A percentile compares a stretch with the other conserved stretches of the same genome.
Conservation (phyloP, 2,329 filamentous ascomycete species). For the Clonostachys solani region DNA sequence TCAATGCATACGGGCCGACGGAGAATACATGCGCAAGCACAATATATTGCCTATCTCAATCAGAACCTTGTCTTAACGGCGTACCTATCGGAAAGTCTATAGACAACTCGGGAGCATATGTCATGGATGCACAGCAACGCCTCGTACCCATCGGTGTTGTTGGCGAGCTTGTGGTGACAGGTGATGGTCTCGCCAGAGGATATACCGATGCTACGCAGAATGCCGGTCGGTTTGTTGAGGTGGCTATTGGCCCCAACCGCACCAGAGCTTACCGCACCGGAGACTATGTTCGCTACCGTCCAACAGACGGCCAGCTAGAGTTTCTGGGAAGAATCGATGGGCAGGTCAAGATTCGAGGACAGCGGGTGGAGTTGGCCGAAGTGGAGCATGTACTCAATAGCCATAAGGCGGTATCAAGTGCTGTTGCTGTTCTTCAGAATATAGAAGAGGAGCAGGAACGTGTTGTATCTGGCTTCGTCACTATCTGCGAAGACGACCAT, state of each 20-base stretch:
- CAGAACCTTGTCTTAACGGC: conserved; percentile 5
- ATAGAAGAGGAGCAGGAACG: conserved; percentile 2
- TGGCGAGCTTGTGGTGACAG: conserved; percentile 18
- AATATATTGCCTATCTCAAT: conserved; percentile 7
- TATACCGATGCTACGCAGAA: conserved; percentile 9
- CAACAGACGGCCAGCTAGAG: conserved; percentile 13
- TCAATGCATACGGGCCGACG: conserved; percentile 8
- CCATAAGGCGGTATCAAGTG: conserved; percentile 7
- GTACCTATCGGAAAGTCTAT: conserved; percentile 11
- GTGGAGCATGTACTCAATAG: conserved; percentile 13
- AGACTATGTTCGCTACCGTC: conserved; percentile 14
- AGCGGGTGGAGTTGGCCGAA: conserved; percentile 20
- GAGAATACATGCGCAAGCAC: conserved; percentile 9
- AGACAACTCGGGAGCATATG: conserved; percentile 11
- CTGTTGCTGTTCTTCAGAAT: conserved; percentile 7
- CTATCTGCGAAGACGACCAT: neutral
- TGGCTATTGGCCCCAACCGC: conserved; percentile 1
- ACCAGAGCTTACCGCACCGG: conserved; percentile 16
- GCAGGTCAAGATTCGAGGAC: conserved; percentile 21
- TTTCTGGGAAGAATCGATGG: conserved; percentile 18
- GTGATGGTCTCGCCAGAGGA: conserved; percentile 14
- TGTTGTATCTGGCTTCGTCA: conserved; percentile 6
- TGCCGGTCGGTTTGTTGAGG: conserved; percentile 8
- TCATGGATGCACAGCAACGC: conserved; percentile 13
- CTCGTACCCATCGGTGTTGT: conserved; percentile 15